phyloP scores from a whole-genome alignment of 2,329 filamentous ascomycete genomes.

The Ilyonectria mors-panacis region DNA sequence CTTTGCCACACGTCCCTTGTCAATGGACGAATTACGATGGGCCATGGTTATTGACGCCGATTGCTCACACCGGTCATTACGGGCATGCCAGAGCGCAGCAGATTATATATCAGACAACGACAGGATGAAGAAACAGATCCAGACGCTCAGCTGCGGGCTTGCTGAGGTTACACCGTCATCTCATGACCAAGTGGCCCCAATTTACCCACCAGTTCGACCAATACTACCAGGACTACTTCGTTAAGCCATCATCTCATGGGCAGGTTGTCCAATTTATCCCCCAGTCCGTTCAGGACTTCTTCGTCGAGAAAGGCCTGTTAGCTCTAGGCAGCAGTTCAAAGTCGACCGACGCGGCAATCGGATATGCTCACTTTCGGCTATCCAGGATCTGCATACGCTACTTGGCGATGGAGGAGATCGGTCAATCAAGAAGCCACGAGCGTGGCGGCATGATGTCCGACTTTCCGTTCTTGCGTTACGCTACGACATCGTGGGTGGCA shows the following conservation, averaged over 20 bases:
- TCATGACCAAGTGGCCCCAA: slow-evolving; percentile 41
- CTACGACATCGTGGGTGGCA: too few relatives aligned
- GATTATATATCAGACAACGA: slow-evolving; percentile 36
- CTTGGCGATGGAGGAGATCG: too few relatives aligned
- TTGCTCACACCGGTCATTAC: slow-evolving; percentile 38
- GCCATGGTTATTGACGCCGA: slow-evolving; percentile 48
- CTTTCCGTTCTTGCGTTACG: too few relatives aligned
- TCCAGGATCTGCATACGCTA: too few relatives aligned
- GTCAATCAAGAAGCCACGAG: too few relatives aligned
- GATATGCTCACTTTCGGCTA: too few relatives aligned
- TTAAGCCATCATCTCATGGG: too few relatives aligned
- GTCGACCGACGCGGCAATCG: too few relatives aligned
- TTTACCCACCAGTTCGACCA: slow-evolving; percentile 19
- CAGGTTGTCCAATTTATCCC: too few relatives aligned
- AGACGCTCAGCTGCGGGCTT: slow-evolving; percentile 49
- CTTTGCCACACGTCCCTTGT: too few relatives aligned
- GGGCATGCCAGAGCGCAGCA: slow-evolving; percentile 32
- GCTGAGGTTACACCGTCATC: slow-evolving; percentile 33
- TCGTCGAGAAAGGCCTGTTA: background rate
- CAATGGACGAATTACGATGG: slow-evolving; percentile 46
- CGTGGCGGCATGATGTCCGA: too few relatives aligned
- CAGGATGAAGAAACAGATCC: slow-evolving; percentile 36
- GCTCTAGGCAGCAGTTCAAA: background rate
- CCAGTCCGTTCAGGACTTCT: too few relatives aligned
- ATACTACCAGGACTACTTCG: slow-evolving; percentile 19